Base-by-base conservation (phyloP, 352 stramenopile species). In the Phytophthora brassicae region DNA sequence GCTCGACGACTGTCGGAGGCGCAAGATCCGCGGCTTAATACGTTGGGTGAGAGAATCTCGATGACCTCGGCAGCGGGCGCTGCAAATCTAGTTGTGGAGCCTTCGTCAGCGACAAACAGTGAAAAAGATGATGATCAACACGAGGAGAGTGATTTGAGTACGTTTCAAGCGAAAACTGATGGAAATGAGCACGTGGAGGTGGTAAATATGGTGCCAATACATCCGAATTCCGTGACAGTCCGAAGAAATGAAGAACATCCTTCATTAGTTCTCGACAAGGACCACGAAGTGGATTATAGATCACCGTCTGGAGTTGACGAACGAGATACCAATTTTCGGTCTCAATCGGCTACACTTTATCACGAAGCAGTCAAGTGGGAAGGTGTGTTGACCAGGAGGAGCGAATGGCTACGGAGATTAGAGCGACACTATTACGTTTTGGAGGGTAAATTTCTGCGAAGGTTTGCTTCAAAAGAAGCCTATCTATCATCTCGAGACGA, bases 391-490 rank as follows among this genome's bases (percentile, higher is more conserved):
- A 90, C 80, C 43, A 79, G 83, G 61, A 78, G 85, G 42, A 92
- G 81, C 55, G 86, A 95, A 53, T 95, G 86, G 86, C 51, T 95
- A 43, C 75, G 86, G 26, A 80, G 85, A 28, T 57, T 92, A 43
- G 86, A 95, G 45, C 88, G 89, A 24, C 85, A 94, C 45, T 95
- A 93, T 42, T 95, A 94, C 56, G 86, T 95, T 33, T 55, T 95
- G 22, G 81, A 93, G 56, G 85, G 84, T 31, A 95, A 92, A 56
- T 92, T 88, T 39, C 65, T 95, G n/a, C 71, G 86, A 22, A 81
- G 86, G 20, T 95, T 93, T 35, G 75, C 84, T 4, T 93, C 86
- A 7, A 95, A 95, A 69, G 84, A 92, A 47, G 84, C 86, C 20
- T 95, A 93, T 58, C 58, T 93, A 53, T 70, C 84, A 9, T 90